A percentile compares a stretch with the other conserved stretches of the same genome.
Evolutionary conservation across 2,329 filamentous ascomycete species (phyloP).

Genomic region (Tolypocladium nubicola): DNA sequence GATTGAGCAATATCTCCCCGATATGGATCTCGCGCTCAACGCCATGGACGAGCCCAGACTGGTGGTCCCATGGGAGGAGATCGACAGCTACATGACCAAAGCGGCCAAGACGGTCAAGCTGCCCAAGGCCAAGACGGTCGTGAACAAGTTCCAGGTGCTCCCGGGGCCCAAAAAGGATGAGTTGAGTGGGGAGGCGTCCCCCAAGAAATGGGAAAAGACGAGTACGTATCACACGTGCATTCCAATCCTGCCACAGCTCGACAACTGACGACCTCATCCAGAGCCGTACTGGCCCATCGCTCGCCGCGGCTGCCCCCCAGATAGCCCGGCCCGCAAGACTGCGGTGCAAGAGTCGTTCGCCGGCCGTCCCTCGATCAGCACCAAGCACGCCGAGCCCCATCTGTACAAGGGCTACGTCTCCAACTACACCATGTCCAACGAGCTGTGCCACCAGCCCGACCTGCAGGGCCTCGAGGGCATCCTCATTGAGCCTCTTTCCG

Average conservation of each 20-base stretch:
- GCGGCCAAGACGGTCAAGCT: slow-evolving; percentile 38
- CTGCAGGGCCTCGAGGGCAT: slow-evolving; percentile 54
- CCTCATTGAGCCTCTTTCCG: slow-evolving; percentile 49
- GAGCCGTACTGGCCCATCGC: slow-evolving; percentile 48
- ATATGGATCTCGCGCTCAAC: slow-evolving; percentile 59
- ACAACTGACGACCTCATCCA: not conserved
- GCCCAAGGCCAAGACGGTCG: slow-evolving; percentile 30
- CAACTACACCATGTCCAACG: slow-evolving; percentile 50
- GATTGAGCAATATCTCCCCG: slow-evolving; percentile 46
- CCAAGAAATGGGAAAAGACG: slow-evolving; percentile 40
- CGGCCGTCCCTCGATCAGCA: slow-evolving; percentile 31
- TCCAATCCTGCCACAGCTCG: not conserved
- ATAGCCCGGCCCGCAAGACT: slow-evolving; percentile 46
- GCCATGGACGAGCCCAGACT: slow-evolving; percentile 57
- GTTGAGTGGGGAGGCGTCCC: slow-evolving; percentile 19
- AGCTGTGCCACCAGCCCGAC: slow-evolving; percentile 57
- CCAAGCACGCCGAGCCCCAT: slow-evolving; percentile 35
- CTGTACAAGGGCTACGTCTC: slow-evolving; percentile 46
- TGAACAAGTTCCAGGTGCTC: slow-evolving; percentile 31
- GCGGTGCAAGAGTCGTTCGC: slow-evolving; percentile 32
- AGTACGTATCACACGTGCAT: slow-evolving; percentile 22
- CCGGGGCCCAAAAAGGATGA: slow-evolving; percentile 25
- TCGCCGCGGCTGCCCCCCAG: slow-evolving; percentile 49
- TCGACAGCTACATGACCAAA: slow-evolving; percentile 40
- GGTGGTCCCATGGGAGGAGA: slow-evolving; percentile 52